Percentiles rank a stretch among this genome's conserved stretches.
phyloP scores from a whole-genome alignment of 1,139 yeast species.

The Lodderomyces metapsilosis region DNA sequence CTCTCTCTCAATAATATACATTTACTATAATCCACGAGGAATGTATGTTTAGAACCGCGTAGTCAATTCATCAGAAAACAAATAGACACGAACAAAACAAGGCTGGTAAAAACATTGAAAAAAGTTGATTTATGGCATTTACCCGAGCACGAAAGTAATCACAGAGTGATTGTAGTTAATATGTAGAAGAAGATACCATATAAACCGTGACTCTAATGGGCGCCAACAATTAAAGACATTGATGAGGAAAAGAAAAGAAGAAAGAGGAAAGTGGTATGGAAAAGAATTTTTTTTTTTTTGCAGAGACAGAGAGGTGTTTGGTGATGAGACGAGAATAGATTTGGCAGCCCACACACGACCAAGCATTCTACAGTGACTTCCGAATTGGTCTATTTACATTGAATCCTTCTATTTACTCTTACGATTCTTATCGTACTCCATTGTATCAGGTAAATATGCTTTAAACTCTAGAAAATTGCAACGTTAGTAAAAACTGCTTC shows the following conservation, averaged over 20 bases:
- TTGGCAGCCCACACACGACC: constrained; percentile 2
- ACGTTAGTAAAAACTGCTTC: constrained; percentile 16
- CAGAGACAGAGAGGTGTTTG: background rate
- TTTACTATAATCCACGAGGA: constrained; percentile 6
- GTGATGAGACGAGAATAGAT: constrained; percentile 1
- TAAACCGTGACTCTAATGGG: constrained; percentile 92
- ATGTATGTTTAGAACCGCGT: constrained; percentile 77
- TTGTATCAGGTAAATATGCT: constrained; percentile 52
- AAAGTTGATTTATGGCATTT: constrained; percentile 63
- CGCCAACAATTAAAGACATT: constrained; percentile 80
- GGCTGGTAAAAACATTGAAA: constrained; percentile 53
- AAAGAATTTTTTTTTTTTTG: constrained; percentile 1
- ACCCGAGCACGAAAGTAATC: constrained; percentile 85
- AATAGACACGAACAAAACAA: constrained; percentile 53
- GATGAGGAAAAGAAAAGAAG: constrained; percentile 39
- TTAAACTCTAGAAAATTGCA: constrained; percentile 37
- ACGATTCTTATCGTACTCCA: constrained; percentile 51
- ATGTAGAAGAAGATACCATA: constrained; percentile 47
- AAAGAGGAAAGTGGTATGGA: constrained; percentile 10
- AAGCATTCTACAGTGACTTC: background rate
- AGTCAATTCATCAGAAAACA: constrained; percentile 43
- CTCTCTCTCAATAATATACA: too few species aligned
- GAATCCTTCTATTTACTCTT: constrained; percentile 14
- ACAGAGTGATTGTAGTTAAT: constrained; percentile 44
- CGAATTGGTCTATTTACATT: too few species aligned